Evolutionary conservation across 2,329 filamentous ascomycete genomes (phyloP), one percentile per base, ranked within the genome.

Genomic region (Fusarium pininemorale): DNA sequence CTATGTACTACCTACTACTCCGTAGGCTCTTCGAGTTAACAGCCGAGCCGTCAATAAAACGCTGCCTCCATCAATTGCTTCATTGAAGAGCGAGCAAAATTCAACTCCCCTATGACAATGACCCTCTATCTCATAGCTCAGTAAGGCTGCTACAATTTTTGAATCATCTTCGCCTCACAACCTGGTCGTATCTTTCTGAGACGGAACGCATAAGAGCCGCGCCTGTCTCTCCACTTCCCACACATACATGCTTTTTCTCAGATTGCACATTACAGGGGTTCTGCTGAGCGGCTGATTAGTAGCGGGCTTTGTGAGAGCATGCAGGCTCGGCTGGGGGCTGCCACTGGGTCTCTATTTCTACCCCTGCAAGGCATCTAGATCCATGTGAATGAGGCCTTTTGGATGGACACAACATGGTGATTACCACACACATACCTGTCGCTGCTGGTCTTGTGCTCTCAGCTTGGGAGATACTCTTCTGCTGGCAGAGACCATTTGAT

Each of bases 231-330:
- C 69, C 67, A 71, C 69, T 61, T 53, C 58, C 30, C 66, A 63
- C 47, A 35, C 57, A 67, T 35, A 71, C 71, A 68, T 59, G 44
- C 62, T 74, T 70, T 62, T 65, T n/a, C 38, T 66, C 68, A 73
- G 66, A 74, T 74, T 74, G 42, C 72, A 62, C 38, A 22, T 51
- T 41, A 56, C 72, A 74, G 56, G 68, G 72, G 57, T 74, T 24
- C 45, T 65, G 72, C 72, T 69, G 68, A 72, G 72, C 72, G 72
- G 72, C 72, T 74, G 72, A 75, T 72, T 55, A 45, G 61, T 39
- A 69, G 71, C 70, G 71, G 71, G 50, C 18, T 69, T 57, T 73
- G 59, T 57, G 55, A 66, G 57, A 70, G 60, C 66, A 60, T 69
- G 59, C 64, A 74, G 63, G 51, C 47, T 75, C 38, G 72, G 53